phyloP scores from a whole-genome alignment of 176 grass and related monocot species.

The Carex littledalei region DNA sequence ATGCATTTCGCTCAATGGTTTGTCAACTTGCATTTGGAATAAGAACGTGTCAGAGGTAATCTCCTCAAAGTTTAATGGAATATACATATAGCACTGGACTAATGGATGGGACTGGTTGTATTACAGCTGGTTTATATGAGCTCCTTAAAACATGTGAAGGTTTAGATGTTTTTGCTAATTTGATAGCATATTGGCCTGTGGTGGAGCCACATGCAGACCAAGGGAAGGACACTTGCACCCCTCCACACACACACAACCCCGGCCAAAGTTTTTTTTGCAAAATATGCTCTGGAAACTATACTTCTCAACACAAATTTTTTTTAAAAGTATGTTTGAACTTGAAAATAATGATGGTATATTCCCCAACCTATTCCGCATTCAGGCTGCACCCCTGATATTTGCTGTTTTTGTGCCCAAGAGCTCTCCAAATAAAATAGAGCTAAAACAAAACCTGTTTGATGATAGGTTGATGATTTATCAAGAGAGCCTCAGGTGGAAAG shows the following conservation, averaged over 20 bases:
- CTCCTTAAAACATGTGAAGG: neutral
- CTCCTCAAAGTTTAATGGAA: neutral
- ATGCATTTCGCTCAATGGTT: neutral
- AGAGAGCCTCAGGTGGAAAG: constrained; percentile 90
- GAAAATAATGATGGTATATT: neutral
- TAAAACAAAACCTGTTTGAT: constrained; percentile 1
- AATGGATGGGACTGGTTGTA: neutral
- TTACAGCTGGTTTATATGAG: neutral
- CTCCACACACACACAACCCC: too few species aligned
- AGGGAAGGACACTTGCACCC: too few species aligned
- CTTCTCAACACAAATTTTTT: too few species aligned
- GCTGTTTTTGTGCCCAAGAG: neutral
- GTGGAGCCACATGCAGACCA: too few species aligned
- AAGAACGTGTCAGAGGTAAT: neutral
- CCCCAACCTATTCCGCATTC: neutral
- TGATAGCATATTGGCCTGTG: neutral
- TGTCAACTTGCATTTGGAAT: neutral
- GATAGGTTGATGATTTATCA: constrained; percentile 92
- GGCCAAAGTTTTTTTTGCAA: too few species aligned
- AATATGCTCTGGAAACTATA: too few species aligned
- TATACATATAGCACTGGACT: neutral
- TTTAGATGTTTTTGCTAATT: neutral
- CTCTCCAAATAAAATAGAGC: neutral
- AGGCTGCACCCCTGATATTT: neutral
- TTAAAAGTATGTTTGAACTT: too few species aligned